Base-by-base conservation (phyloP, 192 early-diverging fungal genomes). In the Coemansia sp. region DNA sequence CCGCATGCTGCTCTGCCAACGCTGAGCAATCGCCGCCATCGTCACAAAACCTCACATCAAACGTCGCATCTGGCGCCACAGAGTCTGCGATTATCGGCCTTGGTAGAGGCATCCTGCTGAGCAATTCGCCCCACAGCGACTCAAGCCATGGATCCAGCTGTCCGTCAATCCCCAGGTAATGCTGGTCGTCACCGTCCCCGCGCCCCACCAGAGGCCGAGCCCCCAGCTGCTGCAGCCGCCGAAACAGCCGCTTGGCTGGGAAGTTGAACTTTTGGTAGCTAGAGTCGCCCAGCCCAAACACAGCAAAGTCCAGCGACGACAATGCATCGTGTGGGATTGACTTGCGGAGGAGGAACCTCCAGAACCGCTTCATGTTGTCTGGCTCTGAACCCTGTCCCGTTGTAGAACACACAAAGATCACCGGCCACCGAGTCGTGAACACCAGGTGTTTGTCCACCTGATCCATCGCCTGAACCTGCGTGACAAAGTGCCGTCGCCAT, bases 251-350 rank as follows among this genome's bases (percentile, higher is more conserved):
- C 67, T 97, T 97, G 0, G 92, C 90, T 3, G 95, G 89, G 75
- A 86, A 95, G 68, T 98, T 98, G 83, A 92, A 99, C 86, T 87
- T 90, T 59, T 70, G 55, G 70, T 97, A 99, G 24, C 92, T 93
- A 17, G 94, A 96, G 72, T 99, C 97, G 21, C 97, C 97, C 34
- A 94, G 83, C 2, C 95, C 97, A 82, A 98, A 92, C 18, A 99
- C 95, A 4, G 91, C 90, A 73, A 88, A 92, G 36, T 82, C 48
- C 68, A 91, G 56, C n/a, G 82, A 68, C 12, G 64, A 57, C n/a
- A 97, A 77, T 1, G 88, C 81, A 40, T 89, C 82, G 19, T 34
- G 58, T 3, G 93, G 86, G 21, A 90, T 65, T 8, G 87, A 83
- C 67, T 95, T 95, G 50, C 91, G 85, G 41, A 98, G 82, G 29